phyloP scores from a whole-genome alignment of 495 filamentous ascomycete species.

The Penicillium soppii region DNA sequence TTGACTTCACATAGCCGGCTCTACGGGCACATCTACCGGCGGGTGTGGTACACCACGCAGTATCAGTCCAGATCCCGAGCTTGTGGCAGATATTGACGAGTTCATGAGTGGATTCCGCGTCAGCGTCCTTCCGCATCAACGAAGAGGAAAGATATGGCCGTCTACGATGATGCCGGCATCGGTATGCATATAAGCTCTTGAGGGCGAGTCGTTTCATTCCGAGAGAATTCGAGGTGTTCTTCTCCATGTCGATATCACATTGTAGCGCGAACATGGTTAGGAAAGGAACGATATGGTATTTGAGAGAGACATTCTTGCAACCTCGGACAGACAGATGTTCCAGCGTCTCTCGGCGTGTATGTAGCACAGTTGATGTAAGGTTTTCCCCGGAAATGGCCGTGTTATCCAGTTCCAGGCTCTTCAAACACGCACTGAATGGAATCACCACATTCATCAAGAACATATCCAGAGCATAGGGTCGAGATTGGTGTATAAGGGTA shows the following conservation, averaged over 20 bases:
- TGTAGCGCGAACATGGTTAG: slow-evolving; percentile 51
- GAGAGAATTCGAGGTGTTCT: slow-evolving; percentile 30
- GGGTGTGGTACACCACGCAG: slow-evolving; percentile 62
- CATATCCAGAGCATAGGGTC: slow-evolving; percentile 56
- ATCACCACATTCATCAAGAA: slow-evolving; percentile 54
- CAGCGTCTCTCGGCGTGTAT: slow-evolving; percentile 51
- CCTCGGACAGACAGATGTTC: slow-evolving; percentile 61
- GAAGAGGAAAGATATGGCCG: slow-evolving; percentile 58
- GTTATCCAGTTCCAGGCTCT: slow-evolving; percentile 58
- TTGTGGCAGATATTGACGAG: slow-evolving; percentile 61
- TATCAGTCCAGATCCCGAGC: slow-evolving; percentile 63
- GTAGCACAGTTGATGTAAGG: slow-evolving; percentile 52
- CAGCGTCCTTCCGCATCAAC: slow-evolving; percentile 55
- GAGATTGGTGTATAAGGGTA: slow-evolving; percentile 46
- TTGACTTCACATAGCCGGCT: slow-evolving; percentile 56
- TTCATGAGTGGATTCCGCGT: slow-evolving; percentile 62
- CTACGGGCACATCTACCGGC: slow-evolving; percentile 57
- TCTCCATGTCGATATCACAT: slow-evolving; percentile 43
- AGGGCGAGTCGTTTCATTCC: slow-evolving; percentile 46
- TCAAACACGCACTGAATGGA: slow-evolving; percentile 55
- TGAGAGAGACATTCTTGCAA: slow-evolving; percentile 65
- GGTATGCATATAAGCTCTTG: slow-evolving; percentile 61
- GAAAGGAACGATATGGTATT: slow-evolving; percentile 63
- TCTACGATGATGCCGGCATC: slow-evolving; percentile 60
- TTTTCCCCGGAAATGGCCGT: slow-evolving; percentile 59